Evolutionary conservation across 2,329 filamentous ascomycete species (phyloP), one percentile per base, ranked within the genome.

Genomic region (Trichoderma breve): DNA sequence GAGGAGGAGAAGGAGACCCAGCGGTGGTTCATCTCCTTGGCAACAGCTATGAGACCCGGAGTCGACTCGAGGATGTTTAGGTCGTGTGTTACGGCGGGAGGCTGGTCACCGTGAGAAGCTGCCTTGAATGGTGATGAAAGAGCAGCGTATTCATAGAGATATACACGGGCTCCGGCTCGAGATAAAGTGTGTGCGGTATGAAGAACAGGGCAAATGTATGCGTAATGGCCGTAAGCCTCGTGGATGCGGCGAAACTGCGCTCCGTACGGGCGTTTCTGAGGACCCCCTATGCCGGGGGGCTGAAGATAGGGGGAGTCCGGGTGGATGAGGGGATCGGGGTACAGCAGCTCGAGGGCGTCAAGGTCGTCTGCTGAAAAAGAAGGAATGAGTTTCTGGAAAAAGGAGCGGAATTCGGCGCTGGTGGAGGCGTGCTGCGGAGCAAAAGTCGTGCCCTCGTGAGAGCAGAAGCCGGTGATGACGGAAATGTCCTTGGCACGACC

Each of bases 381-480:
- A 0, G 91, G 91, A 14, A 93, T 85, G 11, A 94, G 85, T 0
- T 80, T 82, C 0, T 80, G 78, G 83, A 92, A 93, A 79, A 93
- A 92, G 3, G 78, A 72, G 3, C 83, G 83, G 77, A 93, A 91
- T 12, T 90, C 84, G 0, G 78, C 80, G 12, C 85, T 81, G 3
- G 82, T 83, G 15, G 83, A 80, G 68, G 86, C 83, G 7, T 78
- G 75, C 15, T 82, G 79, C 0, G 90, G 86, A 1, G 93, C 87
- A 77, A 93, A 93, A 47, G 84, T 79, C 0, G 89, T 86, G 18
- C 91, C 92, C 79, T 94, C 92, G 76, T 93, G 90, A 51, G 88
- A 87, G 79, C 90, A 91, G 82, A 90, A 93, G 8, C 91, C 91
- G 0, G 90, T 92, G 63, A 94, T 81, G 63, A 93, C 85, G 8